Conservation (phyloP, 2,329 filamentous ascomycete genomes). For the Lomentospora prolificans region DNA sequence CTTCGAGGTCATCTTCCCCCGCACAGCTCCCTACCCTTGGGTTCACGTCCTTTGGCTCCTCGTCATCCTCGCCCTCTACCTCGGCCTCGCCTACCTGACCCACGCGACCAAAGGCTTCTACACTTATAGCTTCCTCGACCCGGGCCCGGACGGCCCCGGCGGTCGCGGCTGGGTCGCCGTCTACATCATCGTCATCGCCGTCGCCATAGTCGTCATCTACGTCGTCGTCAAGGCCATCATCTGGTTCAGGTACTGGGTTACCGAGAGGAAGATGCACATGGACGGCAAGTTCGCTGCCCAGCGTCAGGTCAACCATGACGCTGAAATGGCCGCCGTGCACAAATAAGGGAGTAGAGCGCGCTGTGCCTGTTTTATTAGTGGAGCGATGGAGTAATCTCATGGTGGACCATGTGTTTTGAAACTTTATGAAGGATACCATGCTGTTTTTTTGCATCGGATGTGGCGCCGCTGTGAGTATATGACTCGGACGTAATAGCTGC, state of each 20-base stretch:
- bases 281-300: conserved; percentile 28
- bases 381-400: too few species aligned
- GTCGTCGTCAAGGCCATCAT: conserved; percentile 39
- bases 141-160: conserved; percentile 34
- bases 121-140: conserved; percentile 69
- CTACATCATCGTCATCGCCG: conserved; percentile 52
- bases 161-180: conserved; percentile 43
- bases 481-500: too few species aligned
- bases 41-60: conserved; percentile 59
- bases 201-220: conserved; percentile 43
- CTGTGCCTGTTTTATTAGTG: too few species aligned
- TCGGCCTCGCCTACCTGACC: conserved; percentile 66
- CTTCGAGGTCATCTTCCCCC: conserved; percentile 62
- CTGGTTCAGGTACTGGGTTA: conserved; percentile 37
- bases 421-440: too few species aligned
- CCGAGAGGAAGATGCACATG: conserved; percentile 34
- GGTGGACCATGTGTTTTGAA: too few species aligned
- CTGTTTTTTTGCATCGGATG: too few species aligned
- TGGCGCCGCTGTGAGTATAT: too few species aligned
- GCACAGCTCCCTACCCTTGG: conserved; percentile 50
- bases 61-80: conserved; percentile 61
- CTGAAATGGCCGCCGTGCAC: not conserved
- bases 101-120: conserved; percentile 62
- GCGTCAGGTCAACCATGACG: not conserved
- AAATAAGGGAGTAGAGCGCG: not conserved